These are phyloP conservation scores for Aristolochia fimbriata DNA, from an alignment of 164 flowering plant species.

Conservation along the genomic window DNA sequence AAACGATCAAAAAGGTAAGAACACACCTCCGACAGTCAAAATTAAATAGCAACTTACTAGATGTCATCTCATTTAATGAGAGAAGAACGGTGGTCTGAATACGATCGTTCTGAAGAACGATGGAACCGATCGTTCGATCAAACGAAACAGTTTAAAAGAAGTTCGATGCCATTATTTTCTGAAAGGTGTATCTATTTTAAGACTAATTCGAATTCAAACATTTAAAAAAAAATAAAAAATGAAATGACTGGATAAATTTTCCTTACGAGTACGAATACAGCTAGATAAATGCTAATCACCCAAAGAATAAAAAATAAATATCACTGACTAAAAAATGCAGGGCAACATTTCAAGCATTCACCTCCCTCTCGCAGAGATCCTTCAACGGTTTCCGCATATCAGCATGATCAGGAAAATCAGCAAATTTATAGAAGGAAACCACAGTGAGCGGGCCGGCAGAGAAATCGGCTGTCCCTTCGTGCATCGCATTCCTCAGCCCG, in stretches of 20 bases:
- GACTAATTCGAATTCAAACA: not conserved
- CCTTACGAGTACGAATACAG: not conserved
- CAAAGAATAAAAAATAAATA: too few relatives aligned
- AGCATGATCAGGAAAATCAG: constrained; percentile 86
- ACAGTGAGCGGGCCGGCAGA: constrained; percentile 43
- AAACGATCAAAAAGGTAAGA: constrained; percentile 51
- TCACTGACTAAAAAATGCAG: not conserved
- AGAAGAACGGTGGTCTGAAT: not conserved
- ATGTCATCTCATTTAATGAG: too few relatives aligned
- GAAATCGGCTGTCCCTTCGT: constrained; percentile 5
- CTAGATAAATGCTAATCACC: too few relatives aligned
- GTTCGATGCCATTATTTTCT: too few relatives aligned
- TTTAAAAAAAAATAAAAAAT: not conserved
- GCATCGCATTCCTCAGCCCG: constrained; percentile 1
- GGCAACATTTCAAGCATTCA: constrained; percentile 11
- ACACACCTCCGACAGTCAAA: not conserved
- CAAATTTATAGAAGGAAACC: constrained; percentile 92
- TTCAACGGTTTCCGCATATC: constrained; percentile 68
- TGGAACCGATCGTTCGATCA: too few relatives aligned
- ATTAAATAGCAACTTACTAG: not conserved
- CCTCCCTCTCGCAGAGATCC: constrained; percentile 71
- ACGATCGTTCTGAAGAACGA: too few relatives aligned
- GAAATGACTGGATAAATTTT: not conserved
- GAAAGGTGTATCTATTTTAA: not conserved
- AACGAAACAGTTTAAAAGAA: too few relatives aligned